These are phyloP conservation scores for Tulasnella calospora DNA, from an alignment of 768 basidiomycete species.

Conservation along the genomic window DNA sequence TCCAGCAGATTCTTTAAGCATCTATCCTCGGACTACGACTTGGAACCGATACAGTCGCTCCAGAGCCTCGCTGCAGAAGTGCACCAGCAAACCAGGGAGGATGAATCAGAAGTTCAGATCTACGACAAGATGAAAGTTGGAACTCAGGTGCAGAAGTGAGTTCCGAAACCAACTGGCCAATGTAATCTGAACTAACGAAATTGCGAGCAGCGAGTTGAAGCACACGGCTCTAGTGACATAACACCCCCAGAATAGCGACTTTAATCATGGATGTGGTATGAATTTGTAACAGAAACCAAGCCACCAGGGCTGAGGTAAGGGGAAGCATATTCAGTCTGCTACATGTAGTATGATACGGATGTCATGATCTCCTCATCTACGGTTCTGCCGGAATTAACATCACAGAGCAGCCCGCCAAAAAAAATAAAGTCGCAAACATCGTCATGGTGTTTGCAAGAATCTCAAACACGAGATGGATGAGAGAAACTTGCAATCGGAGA, in stretches of 20 bases:
- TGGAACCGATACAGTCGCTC: slow-evolving; percentile 50
- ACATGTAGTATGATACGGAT: background rate
- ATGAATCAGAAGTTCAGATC: background rate
- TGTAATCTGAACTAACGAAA: background rate
- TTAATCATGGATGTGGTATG: background rate
- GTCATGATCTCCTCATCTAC: background rate
- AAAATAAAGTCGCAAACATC: background rate
- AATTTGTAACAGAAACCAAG: background rate
- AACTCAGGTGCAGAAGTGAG: slow-evolving; percentile 78
- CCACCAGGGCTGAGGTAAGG: background rate
- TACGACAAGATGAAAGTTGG: slow-evolving; percentile 83
- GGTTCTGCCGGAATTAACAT: background rate
- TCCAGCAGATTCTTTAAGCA: slow-evolving; percentile 98
- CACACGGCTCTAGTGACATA: slow-evolving; percentile 75
- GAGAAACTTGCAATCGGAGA: background rate
- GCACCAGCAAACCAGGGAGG: background rate
- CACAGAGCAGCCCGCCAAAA: background rate
- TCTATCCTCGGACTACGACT: slow-evolving; percentile 75
- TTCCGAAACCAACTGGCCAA: slow-evolving; percentile 17
- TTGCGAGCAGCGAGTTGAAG: slow-evolving; percentile 59
- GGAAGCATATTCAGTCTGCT: background rate
- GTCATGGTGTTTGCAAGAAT: background rate
- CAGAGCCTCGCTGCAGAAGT: background rate
- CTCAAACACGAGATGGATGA: background rate
- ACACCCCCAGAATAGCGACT: background rate